Percentiles rank a stretch among this genome's conserved stretches.
Evolutionary conservation across 768 basidiomycete species (phyloP).

Genomic region (Russula sp.): DNA sequence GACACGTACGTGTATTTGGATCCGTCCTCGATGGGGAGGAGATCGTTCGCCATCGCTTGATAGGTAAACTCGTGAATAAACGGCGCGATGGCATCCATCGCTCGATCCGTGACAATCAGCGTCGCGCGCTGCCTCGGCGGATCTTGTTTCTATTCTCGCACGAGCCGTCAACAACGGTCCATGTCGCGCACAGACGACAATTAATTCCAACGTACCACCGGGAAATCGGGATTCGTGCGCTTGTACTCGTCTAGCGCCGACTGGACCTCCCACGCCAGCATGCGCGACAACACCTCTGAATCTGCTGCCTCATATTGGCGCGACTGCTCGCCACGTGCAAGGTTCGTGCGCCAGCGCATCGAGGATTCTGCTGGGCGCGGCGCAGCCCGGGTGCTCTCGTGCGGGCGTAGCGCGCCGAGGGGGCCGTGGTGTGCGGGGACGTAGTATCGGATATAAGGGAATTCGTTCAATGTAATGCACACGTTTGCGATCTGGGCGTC

Average conservation of each 20-base stretch:
- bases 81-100: slow-evolving; percentile 89
- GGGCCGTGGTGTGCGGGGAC: slow-evolving; percentile 76
- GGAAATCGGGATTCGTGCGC: slow-evolving; percentile 79
- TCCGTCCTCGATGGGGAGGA: slow-evolving; percentile 85
- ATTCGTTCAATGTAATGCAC: slow-evolving; percentile 86
- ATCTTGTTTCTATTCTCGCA: slow-evolving; percentile 29
- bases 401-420: slow-evolving; percentile 74
- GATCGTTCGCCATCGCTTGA: slow-evolving; percentile 96
- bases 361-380: slow-evolving; percentile 55
- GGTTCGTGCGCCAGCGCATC: slow-evolving; percentile 73
- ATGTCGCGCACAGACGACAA: slow-evolving; percentile 34
- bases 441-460: slow-evolving; percentile 91
- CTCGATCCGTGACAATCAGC: slow-evolving; percentile 90
- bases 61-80: slow-evolving; percentile 98
- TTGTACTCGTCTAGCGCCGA: slow-evolving; percentile 81
- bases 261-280: slow-evolving; percentile 85
- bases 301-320: slow-evolving; percentile 65
- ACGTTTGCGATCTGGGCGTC: slow-evolving; percentile 70
- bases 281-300: slow-evolving; percentile 70
- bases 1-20: slow-evolving; percentile 72
- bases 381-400: slow-evolving; percentile 56
- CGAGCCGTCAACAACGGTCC: slow-evolving; percentile 31
- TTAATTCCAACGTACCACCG: slow-evolving; percentile 38
- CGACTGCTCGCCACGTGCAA: slow-evolving; percentile 66
- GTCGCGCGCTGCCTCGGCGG: slow-evolving; percentile 60